Conservation (phyloP, 2,329 filamentous ascomycete species). For the Alternaria sp. region DNA sequence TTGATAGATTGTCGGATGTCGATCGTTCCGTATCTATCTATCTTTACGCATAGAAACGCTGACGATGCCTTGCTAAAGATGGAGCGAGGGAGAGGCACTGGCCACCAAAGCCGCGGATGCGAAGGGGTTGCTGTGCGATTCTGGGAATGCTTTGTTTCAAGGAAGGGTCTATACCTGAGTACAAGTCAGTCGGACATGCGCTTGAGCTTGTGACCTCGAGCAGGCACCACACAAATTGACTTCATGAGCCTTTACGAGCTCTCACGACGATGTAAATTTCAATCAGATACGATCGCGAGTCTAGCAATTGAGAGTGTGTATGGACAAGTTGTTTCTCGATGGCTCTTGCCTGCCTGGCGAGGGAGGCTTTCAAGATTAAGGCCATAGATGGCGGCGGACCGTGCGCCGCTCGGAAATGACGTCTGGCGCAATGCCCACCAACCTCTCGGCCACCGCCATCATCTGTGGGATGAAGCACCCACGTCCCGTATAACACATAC, state of each 20-base stretch:
- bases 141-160: neutral
- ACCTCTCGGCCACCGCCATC: neutral
- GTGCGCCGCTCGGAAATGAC: neutral
- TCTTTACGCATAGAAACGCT: neutral
- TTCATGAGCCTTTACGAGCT: neutral
- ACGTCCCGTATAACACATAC: neutral
- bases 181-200: neutral
- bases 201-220: neutral
- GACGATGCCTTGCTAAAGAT: neutral
- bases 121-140: neutral
- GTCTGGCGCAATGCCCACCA: neutral
- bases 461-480: neutral
- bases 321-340: neutral
- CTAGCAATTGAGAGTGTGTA: neutral
- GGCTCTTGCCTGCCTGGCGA: neutral
- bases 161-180: neutral
- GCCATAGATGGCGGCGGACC: neutral
- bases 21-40: neutral
- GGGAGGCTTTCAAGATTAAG: neutral
- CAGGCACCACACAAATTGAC: neutral
- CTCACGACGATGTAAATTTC: neutral
- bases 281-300: neutral
- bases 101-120: too few species aligned
- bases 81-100: neutral
- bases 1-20: neutral